Evolutionary conservation across 169 alveolate species (phyloP), one percentile per base, ranked within the genome.

Genomic region (Plasmodium relictum): DNA sequence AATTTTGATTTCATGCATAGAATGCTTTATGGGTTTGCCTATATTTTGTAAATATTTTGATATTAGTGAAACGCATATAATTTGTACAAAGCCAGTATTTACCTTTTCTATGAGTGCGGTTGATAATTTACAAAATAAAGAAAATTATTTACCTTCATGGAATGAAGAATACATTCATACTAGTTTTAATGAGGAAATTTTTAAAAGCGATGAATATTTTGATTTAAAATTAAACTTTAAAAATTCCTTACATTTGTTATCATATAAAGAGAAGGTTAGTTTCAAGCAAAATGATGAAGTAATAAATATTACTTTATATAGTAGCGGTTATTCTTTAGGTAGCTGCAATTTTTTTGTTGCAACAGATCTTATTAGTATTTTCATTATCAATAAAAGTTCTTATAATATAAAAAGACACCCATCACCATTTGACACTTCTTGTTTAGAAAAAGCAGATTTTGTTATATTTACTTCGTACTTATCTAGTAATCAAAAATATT

Each of bases 1-100:
- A n/a, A 68, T 83, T 56, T 83, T 83, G 69, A 83, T 83, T 68
- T 69, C 91, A 5, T 69, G 74, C 44, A 58, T 39, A 39, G 91
- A 83, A 83, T 52, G 91, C 54, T 68, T 83, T 14, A 70, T 83
- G 68, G 91, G 91, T 22, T 83, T 83, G 68, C 91, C 91, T 50
- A 83, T 83, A 37, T 83, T 83, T 20, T 83, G 80, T 50, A 68
- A 56, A 68, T 83, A 83, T 83, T 83, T 83, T 61, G 91, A 83
- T 62, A 18, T 83, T 16, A 41, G 52, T n/a, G 85, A 83, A 22
- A 68, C 91, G n/a, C 86, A 83, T 2, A 69, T 83, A 41, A 62
- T 83, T 14, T 68, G 86, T 37, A 83, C 91, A 10, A 83, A 83
- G 16, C 71, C 61, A 2, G 69, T 73, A 1, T 83, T 26, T 72